These are phyloP conservation scores for Eragrostis nindensis DNA, from an alignment of 176 grass and related monocot genomes.

Conservation along the genomic window DNA sequence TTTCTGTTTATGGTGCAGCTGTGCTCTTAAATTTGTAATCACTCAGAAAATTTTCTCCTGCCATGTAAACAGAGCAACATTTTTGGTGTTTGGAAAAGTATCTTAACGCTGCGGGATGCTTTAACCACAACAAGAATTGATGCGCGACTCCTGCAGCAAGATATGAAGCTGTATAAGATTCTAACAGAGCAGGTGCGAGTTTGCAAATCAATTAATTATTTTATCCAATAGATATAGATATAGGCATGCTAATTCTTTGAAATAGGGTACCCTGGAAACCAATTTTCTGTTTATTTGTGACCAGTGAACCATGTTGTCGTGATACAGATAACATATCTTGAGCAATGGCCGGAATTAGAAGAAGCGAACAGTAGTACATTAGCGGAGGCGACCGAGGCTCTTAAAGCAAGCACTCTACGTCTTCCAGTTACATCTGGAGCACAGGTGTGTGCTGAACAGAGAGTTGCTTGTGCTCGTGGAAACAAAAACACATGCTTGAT, in stretches of 20 bases:
- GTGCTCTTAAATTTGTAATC: not conserved
- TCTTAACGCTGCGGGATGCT: slow-evolving; percentile 47
- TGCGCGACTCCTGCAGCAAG: slow-evolving; percentile 47
- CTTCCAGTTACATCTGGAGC: slow-evolving; percentile 67
- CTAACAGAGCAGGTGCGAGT: slow-evolving; percentile 66
- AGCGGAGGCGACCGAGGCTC: slow-evolving; percentile 52
- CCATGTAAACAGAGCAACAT: slow-evolving; percentile 52
- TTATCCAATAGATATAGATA: not conserved
- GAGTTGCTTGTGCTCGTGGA: not conserved
- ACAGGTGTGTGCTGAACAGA: slow-evolving; percentile 46
- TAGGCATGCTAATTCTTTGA: not conserved
- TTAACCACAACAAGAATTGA: slow-evolving; percentile 50
- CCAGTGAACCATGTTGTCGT: slow-evolving; percentile 11
- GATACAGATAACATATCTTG: slow-evolving; percentile 66
- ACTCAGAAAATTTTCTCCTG: too few species aligned
- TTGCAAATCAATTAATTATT: not conserved
- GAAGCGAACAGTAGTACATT: slow-evolving; percentile 52
- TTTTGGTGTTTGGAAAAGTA: slow-evolving; percentile 48
- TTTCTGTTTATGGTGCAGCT: not conserved
- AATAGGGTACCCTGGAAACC: not conserved
- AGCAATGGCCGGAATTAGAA: slow-evolving; percentile 64
- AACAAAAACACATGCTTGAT: not conserved
- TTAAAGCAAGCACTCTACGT: slow-evolving; percentile 65
- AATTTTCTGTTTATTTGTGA: not conserved
- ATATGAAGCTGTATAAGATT: slow-evolving; percentile 49